Base-by-base conservation (phyloP, 306 rosid genomes). In the Sindora glabra region DNA sequence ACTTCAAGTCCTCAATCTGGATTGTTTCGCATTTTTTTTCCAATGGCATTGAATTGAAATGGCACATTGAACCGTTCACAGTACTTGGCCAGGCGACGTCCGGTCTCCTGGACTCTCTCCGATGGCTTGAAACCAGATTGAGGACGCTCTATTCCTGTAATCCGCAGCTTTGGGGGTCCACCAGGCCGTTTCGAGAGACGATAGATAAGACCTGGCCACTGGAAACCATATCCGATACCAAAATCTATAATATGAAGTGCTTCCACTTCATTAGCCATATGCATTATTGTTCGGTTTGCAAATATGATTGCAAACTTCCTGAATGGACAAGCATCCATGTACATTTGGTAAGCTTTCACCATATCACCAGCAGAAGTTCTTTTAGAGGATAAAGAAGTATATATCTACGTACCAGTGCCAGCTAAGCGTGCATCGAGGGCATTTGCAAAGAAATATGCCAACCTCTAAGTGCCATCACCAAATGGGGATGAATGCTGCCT, bases 171-270 rank as follows among this genome's bases (percentile, higher is more conserved):
- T 44, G 95, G 92, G 36, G 95, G 89, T 2, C 95, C 92, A 11
- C 92, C 97, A 0, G 4, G 10, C 64, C 89, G 75, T 37, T 17
- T 51, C 24, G 95, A 75, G 34, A 89, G 79, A 71, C 59, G 45
- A n/a, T 75, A 76, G 65, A 89, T 81, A 10, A 89, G 89, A 42
- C 76, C 80, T 44, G 97, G 97, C 97, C 97, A 89, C 48, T 86
- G 97, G 67, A 83, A 89, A 50, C 97, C 97, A 51, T 89, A 86
- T 2, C 75, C 55, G 72, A 89, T 89, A 57, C 97, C 97, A 27
- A 89, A 89, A 65, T 89, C 97, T 18, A 89, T 69, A 12, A 86
- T 74, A 59, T 89, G 97, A 64, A 86, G 89, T 0, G 76, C 39
- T 33, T 69, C 67, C 13, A 86, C 82, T 23, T 77, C 77, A 56